Evolutionary conservation across 2,329 filamentous ascomycete genomes (phyloP).

Genomic region (Penicillium psychrosexuale): DNA sequence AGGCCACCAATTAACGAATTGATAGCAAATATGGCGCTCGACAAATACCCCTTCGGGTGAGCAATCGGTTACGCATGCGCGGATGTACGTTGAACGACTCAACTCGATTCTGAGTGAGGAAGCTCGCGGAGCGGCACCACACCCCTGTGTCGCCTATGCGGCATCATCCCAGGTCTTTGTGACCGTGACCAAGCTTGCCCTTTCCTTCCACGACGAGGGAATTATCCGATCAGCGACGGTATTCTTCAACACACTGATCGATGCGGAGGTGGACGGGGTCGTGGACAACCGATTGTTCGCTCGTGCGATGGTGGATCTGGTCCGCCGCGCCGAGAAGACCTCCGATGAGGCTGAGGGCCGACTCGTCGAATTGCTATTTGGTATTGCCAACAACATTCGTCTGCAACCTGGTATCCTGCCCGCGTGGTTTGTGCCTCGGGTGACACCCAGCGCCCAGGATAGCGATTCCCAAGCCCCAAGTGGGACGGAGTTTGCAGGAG

Average conservation of each 20-base stretch:
- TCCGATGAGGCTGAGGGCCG: slow-evolving; percentile 79
- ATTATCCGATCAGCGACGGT: slow-evolving; percentile 81
- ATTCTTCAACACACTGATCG: slow-evolving; percentile 87
- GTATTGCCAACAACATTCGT: slow-evolving; percentile 93
- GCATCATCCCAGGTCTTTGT: slow-evolving; percentile 85
- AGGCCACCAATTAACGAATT: slow-evolving; percentile 5
- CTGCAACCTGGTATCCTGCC: slow-evolving; percentile 81
- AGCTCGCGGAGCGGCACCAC: slow-evolving; percentile 79
- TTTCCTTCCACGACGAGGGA: slow-evolving; percentile 77
- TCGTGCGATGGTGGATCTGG: slow-evolving; percentile 78
- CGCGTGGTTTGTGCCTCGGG: slow-evolving; percentile 79
- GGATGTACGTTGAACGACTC: slow-evolving; percentile 54
- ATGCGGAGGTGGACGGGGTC: slow-evolving; percentile 95
- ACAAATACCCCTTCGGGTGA: slow-evolving; percentile 52
- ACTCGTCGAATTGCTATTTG: slow-evolving; percentile 90
- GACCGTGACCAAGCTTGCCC: slow-evolving; percentile 82
- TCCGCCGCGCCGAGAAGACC: slow-evolving; percentile 66
- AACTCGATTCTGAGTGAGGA: slow-evolving; percentile 78
- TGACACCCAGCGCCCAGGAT: slow-evolving; percentile 35
- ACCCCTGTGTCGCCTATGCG: slow-evolving; percentile 86
- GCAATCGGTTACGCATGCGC: slow-evolving; percentile 50
- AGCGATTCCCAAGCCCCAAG: slow-evolving; percentile 44
- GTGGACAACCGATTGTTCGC: slow-evolving; percentile 84
- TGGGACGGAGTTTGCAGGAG: slow-evolving; percentile 72
- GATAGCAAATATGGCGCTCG: slow-evolving; percentile 60